A percentile compares a stretch with the other conserved stretches of the same genome.
These are phyloP conservation scores for Penicillium canescens DNA, from an alignment of 495 filamentous ascomycete species.

Conservation along the genomic window DNA sequence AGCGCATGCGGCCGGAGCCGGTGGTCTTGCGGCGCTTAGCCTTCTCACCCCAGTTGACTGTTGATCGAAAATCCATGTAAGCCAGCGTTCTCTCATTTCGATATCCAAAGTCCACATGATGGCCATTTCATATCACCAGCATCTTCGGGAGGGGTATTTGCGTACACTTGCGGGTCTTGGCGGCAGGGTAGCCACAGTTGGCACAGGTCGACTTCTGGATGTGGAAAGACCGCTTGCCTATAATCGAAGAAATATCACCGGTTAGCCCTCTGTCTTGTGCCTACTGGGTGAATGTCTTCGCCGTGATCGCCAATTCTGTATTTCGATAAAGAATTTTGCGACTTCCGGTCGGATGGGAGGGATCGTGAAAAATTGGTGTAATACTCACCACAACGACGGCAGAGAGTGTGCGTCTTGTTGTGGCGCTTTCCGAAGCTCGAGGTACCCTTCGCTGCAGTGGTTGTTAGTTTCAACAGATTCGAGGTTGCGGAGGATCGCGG, in stretches of 20 bases:
- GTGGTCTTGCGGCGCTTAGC: slow-evolving; percentile 99
- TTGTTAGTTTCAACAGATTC: slow-evolving; percentile 46
- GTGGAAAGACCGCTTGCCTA: slow-evolving; percentile 94
- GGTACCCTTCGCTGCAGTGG: slow-evolving; percentile 79
- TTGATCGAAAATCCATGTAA: slow-evolving; percentile 33
- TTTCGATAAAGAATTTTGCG: slow-evolving; percentile 25
- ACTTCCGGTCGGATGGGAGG: slow-evolving; percentile 18
- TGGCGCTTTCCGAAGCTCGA: slow-evolving; percentile 97
- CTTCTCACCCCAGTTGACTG: slow-evolving; percentile 99
- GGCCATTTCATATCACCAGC: slow-evolving; percentile 14
- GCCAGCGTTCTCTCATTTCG: slow-evolving; percentile 20
- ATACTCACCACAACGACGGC: slow-evolving; percentile 97
- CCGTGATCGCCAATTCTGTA: slow-evolving; percentile 16
- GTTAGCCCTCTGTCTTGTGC: slow-evolving; percentile 25
- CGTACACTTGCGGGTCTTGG: slow-evolving; percentile 98
- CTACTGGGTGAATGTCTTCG: slow-evolving; percentile 7
- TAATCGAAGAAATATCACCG: slow-evolving; percentile 29
- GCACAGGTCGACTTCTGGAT: slow-evolving; percentile 99
- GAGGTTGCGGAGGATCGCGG: slow-evolving; percentile 23
- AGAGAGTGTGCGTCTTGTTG: slow-evolving; percentile 99
- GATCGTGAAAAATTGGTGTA: slow-evolving; percentile 18
- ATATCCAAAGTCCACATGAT: slow-evolving; percentile 6
- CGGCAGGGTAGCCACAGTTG: slow-evolving; percentile 95
- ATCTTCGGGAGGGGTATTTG: slow-evolving; percentile 35
- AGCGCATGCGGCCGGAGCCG: slow-evolving; percentile 88